phyloP scores from a whole-genome alignment of 1,139 yeast genomes.

The Nakaseomyces sp. region DNA sequence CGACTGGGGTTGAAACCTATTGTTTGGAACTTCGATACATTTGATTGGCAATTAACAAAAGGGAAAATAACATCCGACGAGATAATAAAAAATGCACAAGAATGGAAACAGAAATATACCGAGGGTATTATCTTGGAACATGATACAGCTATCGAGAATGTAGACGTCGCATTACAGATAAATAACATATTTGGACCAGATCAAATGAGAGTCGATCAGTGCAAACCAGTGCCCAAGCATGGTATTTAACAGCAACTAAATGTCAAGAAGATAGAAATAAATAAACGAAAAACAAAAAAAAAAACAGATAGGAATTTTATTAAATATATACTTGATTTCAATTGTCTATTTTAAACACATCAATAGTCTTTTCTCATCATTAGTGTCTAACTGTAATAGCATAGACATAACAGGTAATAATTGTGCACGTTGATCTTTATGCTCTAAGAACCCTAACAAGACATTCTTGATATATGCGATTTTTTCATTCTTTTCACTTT shows the following conservation, averaged over 20 bases:
- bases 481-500: constrained; percentile 34
- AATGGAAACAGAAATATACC: constrained; percentile 39
- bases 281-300: neutral
- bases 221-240: constrained; percentile 32
- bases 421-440: constrained; percentile 79
- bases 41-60: constrained; percentile 73
- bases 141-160: constrained; percentile 63
- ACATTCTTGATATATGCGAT: constrained; percentile 82
- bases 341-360: constrained; percentile 42
- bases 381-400: constrained; percentile 54
- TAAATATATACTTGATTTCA: constrained; percentile 9
- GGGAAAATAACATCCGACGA: constrained; percentile 37
- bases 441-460: constrained; percentile 78
- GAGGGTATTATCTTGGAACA: constrained; percentile 77
- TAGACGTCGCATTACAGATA: constrained; percentile 57
- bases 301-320: neutral
- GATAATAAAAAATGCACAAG: constrained; percentile 46
- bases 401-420: constrained; percentile 79
- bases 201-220: constrained; percentile 75
- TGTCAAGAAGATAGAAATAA: neutral
- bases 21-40: constrained; percentile 85
- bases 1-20: constrained; percentile 88
- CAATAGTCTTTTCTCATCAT: constrained; percentile 64
- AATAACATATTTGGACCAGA: constrained; percentile 42
- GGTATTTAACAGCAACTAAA: no score